These are phyloP conservation scores for Talaromyces albobiverticillius DNA, from an alignment of 2,329 filamentous ascomycete species.

Conservation along the genomic window DNA sequence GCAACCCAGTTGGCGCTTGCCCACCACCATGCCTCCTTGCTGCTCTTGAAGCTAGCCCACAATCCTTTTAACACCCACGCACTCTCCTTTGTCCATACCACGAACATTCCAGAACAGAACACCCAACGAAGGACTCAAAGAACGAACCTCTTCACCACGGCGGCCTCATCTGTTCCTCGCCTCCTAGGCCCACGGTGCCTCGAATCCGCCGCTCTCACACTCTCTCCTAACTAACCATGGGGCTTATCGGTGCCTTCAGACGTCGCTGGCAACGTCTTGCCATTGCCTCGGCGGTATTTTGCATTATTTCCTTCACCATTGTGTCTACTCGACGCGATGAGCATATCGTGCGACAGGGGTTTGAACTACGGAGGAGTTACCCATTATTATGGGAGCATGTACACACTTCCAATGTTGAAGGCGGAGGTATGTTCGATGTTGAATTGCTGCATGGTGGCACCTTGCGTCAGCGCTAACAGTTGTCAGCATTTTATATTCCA, in stretches of 20 bases:
- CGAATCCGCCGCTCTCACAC: background rate
- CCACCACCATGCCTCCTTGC: too few relatives aligned
- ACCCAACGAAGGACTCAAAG: too few relatives aligned
- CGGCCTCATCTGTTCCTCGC: background rate
- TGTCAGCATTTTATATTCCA: slow-evolving; percentile 18
- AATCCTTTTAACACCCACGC: too few relatives aligned
- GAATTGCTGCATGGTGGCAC: background rate
- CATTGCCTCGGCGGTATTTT: slow-evolving; percentile 12
- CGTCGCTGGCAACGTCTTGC: slow-evolving; percentile 18
- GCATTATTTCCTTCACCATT: slow-evolving; percentile 7
- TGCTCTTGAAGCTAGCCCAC: too few relatives aligned
- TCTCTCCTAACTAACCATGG: background rate
- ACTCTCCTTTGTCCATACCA: too few relatives aligned
- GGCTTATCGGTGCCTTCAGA: slow-evolving; percentile 6
- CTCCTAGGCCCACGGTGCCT: slow-evolving; percentile 9
- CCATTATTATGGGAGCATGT: slow-evolving; percentile 16
- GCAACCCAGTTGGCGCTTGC: too few relatives aligned
- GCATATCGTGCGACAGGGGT: background rate
- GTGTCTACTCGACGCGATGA: slow-evolving; percentile 7
- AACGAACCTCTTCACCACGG: background rate
- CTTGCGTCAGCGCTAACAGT: too few relatives aligned
- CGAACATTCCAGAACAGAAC: too few relatives aligned
- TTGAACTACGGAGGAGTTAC: slow-evolving; percentile 5
- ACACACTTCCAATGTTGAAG: slow-evolving; percentile 6
- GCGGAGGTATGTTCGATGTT: slow-evolving; percentile 12